Base-by-base conservation (phyloP, 1,284 basidiomycete genomes). In the Moniliella sp. region DNA sequence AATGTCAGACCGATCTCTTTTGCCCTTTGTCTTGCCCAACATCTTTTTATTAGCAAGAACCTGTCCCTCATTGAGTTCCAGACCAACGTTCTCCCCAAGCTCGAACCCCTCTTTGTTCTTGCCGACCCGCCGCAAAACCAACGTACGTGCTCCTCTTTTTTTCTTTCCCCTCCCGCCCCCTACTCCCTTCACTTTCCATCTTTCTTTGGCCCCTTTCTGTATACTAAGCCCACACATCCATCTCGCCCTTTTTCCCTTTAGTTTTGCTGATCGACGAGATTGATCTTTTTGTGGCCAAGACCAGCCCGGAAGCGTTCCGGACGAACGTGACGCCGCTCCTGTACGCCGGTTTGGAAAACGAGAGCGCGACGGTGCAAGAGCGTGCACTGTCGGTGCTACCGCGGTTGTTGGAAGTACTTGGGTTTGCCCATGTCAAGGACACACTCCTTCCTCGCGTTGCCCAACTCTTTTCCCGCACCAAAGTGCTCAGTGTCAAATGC, bases 11-110 rank as follows among this genome's bases (percentile, higher is more conserved):
- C 38, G 47, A 0, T 41, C 46, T 3, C 39, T 59, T n/a, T 64
- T 99, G 30, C 88, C 91, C 1, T 91, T 91, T 60, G 79, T 99
- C 39, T 66, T 99, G n/a, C 88, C 88, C 1, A 93, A 93, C 60
- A 78, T 94, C n/a, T 91, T 94, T 53, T 70, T 35, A 97, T 99
- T 39, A 74, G 80, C 7, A 73, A 71, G 41, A 69, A 74, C 16
- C 66, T 94, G 27, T 72, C 32, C 16, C 39, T 36, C 9, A 34
- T 55, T 26, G 82, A 88, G 51, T 99, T 99, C 52, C 75, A 76
- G 0, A 66, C 66, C 1, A 69, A 74, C 31, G 79, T 86, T 4
- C 65, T 97, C 7, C 82, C 82, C 1, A 79, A 76, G 50, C 67
- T 97, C 21, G 83, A 79, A 52, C 86, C 86, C 0, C 62, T 97